Base-by-base conservation (phyloP, 805 yeast species). In the Pichia insulana region DNA sequence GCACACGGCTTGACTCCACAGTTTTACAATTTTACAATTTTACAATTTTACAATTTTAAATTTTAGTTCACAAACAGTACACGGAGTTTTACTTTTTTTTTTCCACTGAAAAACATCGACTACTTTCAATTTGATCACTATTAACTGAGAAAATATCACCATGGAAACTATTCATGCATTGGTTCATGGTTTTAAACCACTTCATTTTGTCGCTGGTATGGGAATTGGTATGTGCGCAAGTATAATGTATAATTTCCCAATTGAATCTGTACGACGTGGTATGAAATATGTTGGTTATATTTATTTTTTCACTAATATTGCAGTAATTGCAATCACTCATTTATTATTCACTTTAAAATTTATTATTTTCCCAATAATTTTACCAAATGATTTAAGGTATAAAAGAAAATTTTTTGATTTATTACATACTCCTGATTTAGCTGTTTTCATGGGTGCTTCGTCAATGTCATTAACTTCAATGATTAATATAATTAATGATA, bases 401-500 rank as follows among this genome's bases (percentile, higher is more conserved):
- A 49, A 49, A 16, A 39, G 33, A 11, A 39, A 36, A 5, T 17
- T 47, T 11, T 51, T 40, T 26, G 44, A 41, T 39, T 46, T 69
- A 44, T 31, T 76, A 39, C 45, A 52, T 42, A 67, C 71, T 39
- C 70, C 77, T 2, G 55, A 59, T 2, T 63, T 71, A 30, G 73
- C 79, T 36, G 77, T 79, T 2, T 85, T 79, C 52, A 64, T 85
- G 63, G 96, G 95, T 7, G 79, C 90, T 48, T 71, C 74, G 43
- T 80, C 86, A 15, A 88, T 88, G 96, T 96, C 88, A 1, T 68
- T 69, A 48, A 70, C 76, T 10, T 78, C 95, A 2, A 59, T 87
- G 47, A 65, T 80, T 26, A 80, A 76, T 55, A 74, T 72, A 62
- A 59, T 81, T 22, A 69, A 68, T 46, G 58, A 56, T 30, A 47